Conservation (phyloP, 768 basidiomycete species). For the Tephrocybe sp. region DNA sequence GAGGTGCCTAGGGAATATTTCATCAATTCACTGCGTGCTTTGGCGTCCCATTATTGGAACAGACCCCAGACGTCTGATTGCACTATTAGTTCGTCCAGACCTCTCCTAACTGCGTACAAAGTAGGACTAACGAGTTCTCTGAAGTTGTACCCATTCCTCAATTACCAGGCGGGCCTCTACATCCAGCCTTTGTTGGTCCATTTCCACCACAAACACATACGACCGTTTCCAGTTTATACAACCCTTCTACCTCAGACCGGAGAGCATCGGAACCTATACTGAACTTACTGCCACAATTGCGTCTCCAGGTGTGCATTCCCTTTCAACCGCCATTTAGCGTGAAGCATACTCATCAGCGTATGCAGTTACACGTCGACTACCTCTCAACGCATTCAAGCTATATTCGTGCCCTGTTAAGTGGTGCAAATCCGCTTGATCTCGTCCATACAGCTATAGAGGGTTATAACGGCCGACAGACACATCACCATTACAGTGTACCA, state of each 20-base stretch:
- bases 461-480: conserved; percentile 18
- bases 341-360: conserved; percentile 11
- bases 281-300: conserved; percentile 54
- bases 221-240: conserved; percentile 33
- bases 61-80: conserved; percentile 78
- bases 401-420: conserved; percentile 69
- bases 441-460: conserved; percentile 37
- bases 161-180: conserved; percentile 32
- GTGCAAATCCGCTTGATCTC: conserved; percentile 61
- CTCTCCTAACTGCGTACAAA: not conserved
- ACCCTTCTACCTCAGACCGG: conserved; percentile 43
- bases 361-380: conserved; percentile 77
- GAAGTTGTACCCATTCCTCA: conserved; percentile 54
- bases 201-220: conserved; percentile 31
- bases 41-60: conserved; percentile 73
- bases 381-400: conserved; percentile 81
- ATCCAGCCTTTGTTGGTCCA: conserved; percentile 25
- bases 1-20: conserved; percentile 76
- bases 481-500: conserved; percentile 41
- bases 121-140: conserved; percentile 9
- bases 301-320: conserved; percentile 55
- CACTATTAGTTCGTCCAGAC: conserved; percentile 57
- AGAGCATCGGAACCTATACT: conserved; percentile 53
- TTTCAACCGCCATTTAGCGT: not conserved
- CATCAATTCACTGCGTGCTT: conserved; percentile 61